Base-by-base conservation (phyloP, 257 asterid genomes). In the Solanum neorickii region DNA sequence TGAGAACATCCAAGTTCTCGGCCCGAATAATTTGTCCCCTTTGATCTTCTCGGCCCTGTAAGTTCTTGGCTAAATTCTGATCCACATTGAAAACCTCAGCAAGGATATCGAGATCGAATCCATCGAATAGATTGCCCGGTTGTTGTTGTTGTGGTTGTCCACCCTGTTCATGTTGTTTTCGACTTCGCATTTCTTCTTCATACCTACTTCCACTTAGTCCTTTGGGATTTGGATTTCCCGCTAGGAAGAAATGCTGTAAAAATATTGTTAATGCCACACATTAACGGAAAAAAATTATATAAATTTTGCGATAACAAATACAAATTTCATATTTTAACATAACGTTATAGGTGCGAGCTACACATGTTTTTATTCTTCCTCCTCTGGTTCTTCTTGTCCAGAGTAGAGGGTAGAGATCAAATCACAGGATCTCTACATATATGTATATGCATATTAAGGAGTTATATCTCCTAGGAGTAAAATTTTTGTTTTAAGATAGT, bases 21-120 rank as follows among this genome's bases (percentile, higher is more conserved):
- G 94, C 97, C 3, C 83, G 88, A 87, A 95, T 92, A 11, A 94
- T 94, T 37, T 23, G 21, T 35, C 98, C 97, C 85, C 96, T 90
- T 44, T 89, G 86, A 83, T 94, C 96, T 2, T 87, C 89, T 29
- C 42, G 89, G 18, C 89, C 90, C 84, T 88, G 91, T 42, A 95
- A 5, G 13, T 49, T 88, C 72, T 87, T 88, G 6, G 78, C 23
- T 13, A 52, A 87, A 8, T 89, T 77, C 1, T 15, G 42, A 11
- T 92, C 93, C 0, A 85, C 29, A 41, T 92, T 88, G 87, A 92
- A 90, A 1, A 85, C 82, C 0, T 93, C 88, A 0, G 97, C 91
- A 29, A 94, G 65, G n/a, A 94, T 70, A 62, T 94, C 84, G 1
- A 85, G 87, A 8, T 89, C 94, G 37, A 94, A 90, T 1, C 94